Conservation (phyloP, 306 rosid species). For the Citrullus mucosospermus region DNA sequence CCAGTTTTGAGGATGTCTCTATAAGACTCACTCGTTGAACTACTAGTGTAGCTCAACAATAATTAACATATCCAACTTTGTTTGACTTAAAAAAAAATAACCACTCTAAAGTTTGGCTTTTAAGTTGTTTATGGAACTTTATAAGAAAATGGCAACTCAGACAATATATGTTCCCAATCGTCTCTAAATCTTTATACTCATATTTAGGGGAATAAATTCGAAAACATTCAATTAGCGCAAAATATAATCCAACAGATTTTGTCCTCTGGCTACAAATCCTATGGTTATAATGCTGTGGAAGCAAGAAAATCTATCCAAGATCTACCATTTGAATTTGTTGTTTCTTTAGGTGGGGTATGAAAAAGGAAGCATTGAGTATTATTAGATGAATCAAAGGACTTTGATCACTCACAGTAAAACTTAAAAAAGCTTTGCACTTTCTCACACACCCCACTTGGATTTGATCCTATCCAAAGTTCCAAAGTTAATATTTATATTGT, state of each 20-base stretch:
- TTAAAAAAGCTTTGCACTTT: neutral
- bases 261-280: neutral
- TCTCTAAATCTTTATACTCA: neutral
- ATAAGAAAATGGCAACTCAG: too few species aligned
- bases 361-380: neutral
- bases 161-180: neutral
- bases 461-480: neutral
- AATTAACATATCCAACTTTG: too few species aligned
- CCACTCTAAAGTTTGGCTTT: too few species aligned
- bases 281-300: neutral
- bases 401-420: neutral
- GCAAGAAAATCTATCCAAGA: neutral
- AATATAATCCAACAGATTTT: neutral
- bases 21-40: too few species aligned
- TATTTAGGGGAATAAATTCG: neutral
- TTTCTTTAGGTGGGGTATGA: neutral
- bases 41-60: too few species aligned
- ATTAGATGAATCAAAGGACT: neutral
- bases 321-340: neutral
- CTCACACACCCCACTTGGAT: neutral
- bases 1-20: too few species aligned
- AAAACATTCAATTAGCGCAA: neutral
- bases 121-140: too few species aligned
- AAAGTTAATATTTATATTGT: neutral
- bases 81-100: too few species aligned